Evolutionary conservation across 805 yeast species (phyloP).

Genomic region (Suhomyces faveliae): DNA sequence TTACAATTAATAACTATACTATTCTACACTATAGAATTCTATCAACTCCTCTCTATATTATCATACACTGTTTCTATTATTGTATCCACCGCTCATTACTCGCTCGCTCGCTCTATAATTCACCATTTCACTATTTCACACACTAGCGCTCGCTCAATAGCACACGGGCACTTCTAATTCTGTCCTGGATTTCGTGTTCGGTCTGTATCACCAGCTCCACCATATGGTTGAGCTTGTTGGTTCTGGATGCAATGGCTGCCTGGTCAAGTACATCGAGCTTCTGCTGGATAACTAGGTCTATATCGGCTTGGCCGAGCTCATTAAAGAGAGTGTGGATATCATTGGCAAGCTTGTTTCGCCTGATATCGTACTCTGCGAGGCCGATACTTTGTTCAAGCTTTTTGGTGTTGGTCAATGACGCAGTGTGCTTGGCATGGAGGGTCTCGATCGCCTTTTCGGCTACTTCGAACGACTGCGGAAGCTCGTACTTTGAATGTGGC

Average conservation of each 20-base stretch:
- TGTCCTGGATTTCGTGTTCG: constrained; percentile 1
- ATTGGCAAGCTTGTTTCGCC: constrained; percentile 6
- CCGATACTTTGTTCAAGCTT: constrained; percentile 2
- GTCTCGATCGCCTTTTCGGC: constrained; percentile 16
- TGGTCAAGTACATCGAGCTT: constrained; percentile 18
- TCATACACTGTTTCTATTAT: neutral
- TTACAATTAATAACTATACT: too few species aligned
- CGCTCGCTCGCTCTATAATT: too few species aligned
- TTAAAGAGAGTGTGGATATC: constrained; percentile 10
- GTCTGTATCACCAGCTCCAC: constrained; percentile 18
- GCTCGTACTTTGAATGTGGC: constrained; percentile 4
- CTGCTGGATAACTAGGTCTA: constrained; percentile 13
- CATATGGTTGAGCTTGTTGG: constrained; percentile 19
- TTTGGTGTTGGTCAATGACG: neutral
- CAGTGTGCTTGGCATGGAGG: constrained; percentile 18
- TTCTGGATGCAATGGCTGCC: constrained; percentile 16
- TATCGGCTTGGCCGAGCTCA: constrained; percentile 15
- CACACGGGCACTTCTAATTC: neutral
- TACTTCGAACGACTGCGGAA: constrained; percentile 15
- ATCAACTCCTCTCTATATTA: too few species aligned
- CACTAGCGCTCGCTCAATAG: too few species aligned
- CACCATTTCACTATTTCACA: neutral
- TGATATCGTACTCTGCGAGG: constrained; percentile 6
- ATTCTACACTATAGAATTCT: too few species aligned
- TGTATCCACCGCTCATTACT: too few species aligned